These are phyloP conservation scores for Stygiomarasmius scandens DNA, from an alignment of 1,284 basidiomycete genomes.

Conservation along the genomic window DNA sequence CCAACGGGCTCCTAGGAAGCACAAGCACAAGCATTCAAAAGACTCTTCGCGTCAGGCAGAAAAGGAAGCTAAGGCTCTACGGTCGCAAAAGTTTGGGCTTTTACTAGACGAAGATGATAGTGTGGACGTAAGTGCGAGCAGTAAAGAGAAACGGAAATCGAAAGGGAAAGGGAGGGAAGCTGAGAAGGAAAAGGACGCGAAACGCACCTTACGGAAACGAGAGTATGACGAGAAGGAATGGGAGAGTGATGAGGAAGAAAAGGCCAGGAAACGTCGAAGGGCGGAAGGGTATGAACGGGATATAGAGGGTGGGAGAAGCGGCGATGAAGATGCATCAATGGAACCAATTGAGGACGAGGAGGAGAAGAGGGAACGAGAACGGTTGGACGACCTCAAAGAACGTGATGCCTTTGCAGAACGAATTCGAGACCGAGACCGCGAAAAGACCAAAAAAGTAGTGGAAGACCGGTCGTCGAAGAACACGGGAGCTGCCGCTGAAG, in stretches of 20 bases:
- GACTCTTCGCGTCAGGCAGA: constrained; percentile 63
- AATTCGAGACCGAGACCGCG: constrained; percentile 81
- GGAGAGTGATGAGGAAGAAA: constrained; percentile 88
- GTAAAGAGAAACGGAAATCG: constrained; percentile 53
- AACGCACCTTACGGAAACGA: constrained; percentile 73
- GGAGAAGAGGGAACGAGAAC: constrained; percentile 70
- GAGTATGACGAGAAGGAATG: constrained; percentile 81
- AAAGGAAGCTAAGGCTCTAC: constrained; percentile 72
- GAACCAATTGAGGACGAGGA: constrained; percentile 75
- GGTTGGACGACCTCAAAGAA: constrained; percentile 80
- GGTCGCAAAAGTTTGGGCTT: constrained; percentile 76
- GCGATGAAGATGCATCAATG: constrained; percentile 45
- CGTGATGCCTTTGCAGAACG: constrained; percentile 93
- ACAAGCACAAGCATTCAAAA: constrained; percentile 53
- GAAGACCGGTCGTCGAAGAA: constrained; percentile 86
- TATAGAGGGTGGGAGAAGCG: constrained; percentile 39
- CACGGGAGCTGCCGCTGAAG: constrained; percentile 78
- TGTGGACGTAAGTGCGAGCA: constrained; percentile 36
- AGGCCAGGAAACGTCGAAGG: constrained; percentile 66
- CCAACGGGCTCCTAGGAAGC: constrained; percentile 75
- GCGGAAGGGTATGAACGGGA: constrained; percentile 44
- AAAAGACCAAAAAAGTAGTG: constrained; percentile 88
- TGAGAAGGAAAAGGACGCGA: constrained; percentile 52
- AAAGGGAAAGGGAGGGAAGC: constrained; percentile 43
- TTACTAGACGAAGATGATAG: constrained; percentile 73